Conservation (phyloP, 305 asterid genomes). For the Plantago rigida region DNA sequence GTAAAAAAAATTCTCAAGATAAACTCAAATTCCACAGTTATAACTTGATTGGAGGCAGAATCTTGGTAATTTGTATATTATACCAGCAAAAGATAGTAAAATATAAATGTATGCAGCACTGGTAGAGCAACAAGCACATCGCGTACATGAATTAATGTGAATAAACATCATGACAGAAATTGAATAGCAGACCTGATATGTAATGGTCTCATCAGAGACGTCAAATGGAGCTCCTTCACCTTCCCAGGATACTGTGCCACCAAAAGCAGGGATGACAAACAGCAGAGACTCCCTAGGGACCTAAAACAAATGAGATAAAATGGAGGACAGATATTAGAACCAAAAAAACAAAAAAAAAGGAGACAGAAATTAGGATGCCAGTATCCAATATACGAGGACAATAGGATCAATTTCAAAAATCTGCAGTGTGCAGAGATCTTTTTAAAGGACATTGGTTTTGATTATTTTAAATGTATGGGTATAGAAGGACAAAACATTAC, state of each 20-base stretch:
- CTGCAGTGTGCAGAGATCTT: too few relatives aligned
- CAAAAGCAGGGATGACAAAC: conserved; percentile 80
- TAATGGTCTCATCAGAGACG: conserved; percentile 73
- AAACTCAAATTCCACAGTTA: too few relatives aligned
- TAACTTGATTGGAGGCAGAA: too few relatives aligned
- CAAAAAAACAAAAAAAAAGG: neutral
- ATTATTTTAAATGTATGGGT: too few relatives aligned
- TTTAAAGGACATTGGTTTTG: neutral
- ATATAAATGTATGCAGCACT: too few relatives aligned
- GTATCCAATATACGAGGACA: neutral
- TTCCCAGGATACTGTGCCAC: conserved; percentile 95
- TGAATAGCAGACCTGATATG: conserved; percentile 61
- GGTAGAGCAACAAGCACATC: too few relatives aligned
- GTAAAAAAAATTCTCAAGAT: too few relatives aligned
- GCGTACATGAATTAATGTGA: neutral
- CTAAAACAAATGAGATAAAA: conserved; percentile 32
- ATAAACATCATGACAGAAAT: conserved; percentile 5
- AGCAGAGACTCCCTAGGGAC: conserved; percentile 90
- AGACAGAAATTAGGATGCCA: neutral
- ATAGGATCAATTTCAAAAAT: neutral
- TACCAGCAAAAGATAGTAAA: too few relatives aligned
- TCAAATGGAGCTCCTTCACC: conserved; percentile 87
- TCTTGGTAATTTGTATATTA: too few relatives aligned
- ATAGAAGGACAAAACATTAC: neutral
- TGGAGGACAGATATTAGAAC: neutral